These are phyloP conservation scores for Globisporangium spinosum DNA, from an alignment of 352 stramenopile species.

Conservation along the genomic window DNA sequence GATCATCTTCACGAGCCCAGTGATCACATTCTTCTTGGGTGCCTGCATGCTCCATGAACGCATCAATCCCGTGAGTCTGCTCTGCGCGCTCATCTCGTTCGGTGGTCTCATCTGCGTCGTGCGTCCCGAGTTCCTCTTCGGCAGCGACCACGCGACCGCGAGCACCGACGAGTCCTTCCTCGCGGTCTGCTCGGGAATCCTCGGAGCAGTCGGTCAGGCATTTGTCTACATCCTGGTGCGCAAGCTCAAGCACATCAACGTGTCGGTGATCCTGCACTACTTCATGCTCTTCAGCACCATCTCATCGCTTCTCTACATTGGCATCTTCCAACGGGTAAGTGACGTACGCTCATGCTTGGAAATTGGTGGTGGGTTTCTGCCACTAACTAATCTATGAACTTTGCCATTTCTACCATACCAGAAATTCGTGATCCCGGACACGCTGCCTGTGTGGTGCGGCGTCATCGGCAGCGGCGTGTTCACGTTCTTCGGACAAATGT, in stretches of 20 bases:
- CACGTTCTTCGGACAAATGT: constrained; percentile 61
- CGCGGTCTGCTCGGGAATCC: constrained; percentile 32
- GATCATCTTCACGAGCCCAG: constrained; percentile 59
- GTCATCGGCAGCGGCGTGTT: constrained; percentile 61
- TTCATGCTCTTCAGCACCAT: constrained; percentile 49
- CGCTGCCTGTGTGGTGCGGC: constrained; percentile 33
- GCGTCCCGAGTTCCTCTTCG: constrained; percentile 38
- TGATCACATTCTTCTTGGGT: constrained; percentile 59
- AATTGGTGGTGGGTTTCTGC: background rate
- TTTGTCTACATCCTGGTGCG: constrained; percentile 53
- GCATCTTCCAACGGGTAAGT: constrained; percentile 37
- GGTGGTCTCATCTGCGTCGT: constrained; percentile 42
- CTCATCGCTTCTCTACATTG: constrained; percentile 35
- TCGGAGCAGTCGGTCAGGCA: constrained; percentile 42
- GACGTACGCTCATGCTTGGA: background rate
- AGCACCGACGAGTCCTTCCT: constrained; percentile 23
- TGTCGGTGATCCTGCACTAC: constrained; percentile 56
- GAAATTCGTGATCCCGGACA: constrained; percentile 42
- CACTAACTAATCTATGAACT: background rate
- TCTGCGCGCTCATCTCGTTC: constrained; percentile 35
- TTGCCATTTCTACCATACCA: background rate
- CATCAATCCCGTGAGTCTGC: constrained; percentile 32
- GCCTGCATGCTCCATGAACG: constrained; percentile 20
- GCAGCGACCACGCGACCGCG: constrained; percentile 19
- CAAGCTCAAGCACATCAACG: constrained; percentile 38